These are phyloP conservation scores for Combretum micranthum DNA, from an alignment of 345 rosid genomes.

Conservation along the genomic window DNA sequence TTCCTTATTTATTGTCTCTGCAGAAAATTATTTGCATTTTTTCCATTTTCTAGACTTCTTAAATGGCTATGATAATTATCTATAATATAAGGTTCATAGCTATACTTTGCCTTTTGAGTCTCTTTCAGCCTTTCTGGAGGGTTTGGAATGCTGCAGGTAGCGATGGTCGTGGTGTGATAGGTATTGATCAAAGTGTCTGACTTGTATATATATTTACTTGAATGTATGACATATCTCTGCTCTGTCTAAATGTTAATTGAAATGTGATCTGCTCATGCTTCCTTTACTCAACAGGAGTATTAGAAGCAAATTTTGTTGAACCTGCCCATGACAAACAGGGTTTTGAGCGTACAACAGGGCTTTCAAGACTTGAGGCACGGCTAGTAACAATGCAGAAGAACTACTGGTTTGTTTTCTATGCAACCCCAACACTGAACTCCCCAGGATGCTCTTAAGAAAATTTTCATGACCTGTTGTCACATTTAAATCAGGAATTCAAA, in stretches of 20 bases:
- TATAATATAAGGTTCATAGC: no score
- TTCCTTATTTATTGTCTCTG: no score
- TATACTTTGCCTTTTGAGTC: not conserved
- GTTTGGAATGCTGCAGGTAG: conserved; percentile 86
- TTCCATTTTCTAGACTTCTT: no score
- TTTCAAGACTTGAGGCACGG: conserved; percentile 47
- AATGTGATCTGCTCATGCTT: not conserved
- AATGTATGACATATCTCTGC: no score
- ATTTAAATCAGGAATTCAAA: conserved; percentile 32
- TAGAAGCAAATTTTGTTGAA: conserved; percentile 78
- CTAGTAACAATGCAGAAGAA: conserved; percentile 38
- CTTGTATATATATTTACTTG: no score
- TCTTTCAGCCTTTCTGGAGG: conserved; percentile 75
- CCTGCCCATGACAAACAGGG: conserved; percentile 88
- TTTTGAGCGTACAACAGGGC: conserved; percentile 61
- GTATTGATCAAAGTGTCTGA: conserved; percentile 14
- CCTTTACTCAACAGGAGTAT: conserved; percentile 27
- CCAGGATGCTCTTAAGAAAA: not conserved
- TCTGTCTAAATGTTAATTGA: no score
- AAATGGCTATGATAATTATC: no score
- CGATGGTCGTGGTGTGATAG: conserved; percentile 76
- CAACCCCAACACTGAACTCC: not conserved
- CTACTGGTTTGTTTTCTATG: conserved; percentile 37
- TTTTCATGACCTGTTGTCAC: conserved; percentile 2
- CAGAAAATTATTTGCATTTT: no score